Evolutionary conservation across 306 rosid genomes (phyloP).

Genomic region (Rosa multiflora): DNA sequence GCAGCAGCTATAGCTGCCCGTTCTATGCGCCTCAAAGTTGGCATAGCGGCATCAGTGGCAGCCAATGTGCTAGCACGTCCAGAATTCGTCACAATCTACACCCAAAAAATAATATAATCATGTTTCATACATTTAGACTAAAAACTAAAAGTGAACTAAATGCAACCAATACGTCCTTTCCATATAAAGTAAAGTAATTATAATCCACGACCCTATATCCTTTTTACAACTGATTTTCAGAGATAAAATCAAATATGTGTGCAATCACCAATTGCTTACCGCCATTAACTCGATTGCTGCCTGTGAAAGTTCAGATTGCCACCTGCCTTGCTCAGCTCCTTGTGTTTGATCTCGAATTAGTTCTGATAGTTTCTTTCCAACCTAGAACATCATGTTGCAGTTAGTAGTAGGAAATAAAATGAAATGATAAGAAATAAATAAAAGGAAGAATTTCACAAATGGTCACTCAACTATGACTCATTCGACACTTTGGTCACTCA

Average conservation of each 20-base stretch:
- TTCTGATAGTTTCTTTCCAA: constrained; percentile 93
- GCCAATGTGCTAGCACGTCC: constrained; percentile 98
- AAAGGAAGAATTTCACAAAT: no score
- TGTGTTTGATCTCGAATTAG: constrained; percentile 79
- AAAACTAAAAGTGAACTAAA: background rate
- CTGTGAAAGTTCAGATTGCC: constrained; percentile 98
- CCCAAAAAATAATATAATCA: background rate
- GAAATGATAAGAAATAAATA: background rate
- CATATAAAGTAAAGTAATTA: background rate
- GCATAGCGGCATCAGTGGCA: constrained; percentile 98
- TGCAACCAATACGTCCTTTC: background rate
- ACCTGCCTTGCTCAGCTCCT: constrained; percentile 93
- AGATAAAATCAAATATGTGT: background rate
- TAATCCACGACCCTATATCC: background rate
- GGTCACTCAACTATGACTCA: no score
- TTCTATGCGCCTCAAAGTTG: constrained; percentile 98
- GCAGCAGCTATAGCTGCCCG: constrained; percentile 99
- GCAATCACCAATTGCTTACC: constrained; percentile 41
- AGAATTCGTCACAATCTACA: constrained; percentile 93
- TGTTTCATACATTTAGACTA: background rate
- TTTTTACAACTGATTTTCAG: background rate
- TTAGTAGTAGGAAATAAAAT: constrained; percentile 7
- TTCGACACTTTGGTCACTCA: no score
- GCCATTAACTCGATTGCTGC: constrained; percentile 96
- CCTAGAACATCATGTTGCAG: constrained; percentile 46